Conservation (phyloP, 371 early-diverging fungal species). For the Cokeromyces recurvatus region DNA sequence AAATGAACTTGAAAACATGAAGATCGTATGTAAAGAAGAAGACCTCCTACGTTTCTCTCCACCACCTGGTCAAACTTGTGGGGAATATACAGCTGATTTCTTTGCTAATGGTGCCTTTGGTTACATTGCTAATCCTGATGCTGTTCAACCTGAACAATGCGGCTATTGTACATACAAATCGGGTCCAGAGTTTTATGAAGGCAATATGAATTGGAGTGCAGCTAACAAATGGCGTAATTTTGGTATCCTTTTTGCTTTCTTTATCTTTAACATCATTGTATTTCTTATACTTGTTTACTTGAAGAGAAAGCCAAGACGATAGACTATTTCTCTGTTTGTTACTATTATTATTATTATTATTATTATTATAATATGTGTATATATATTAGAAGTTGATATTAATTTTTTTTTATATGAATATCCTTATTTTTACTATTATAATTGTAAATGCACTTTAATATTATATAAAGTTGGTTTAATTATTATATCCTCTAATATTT, state of each 20-base stretch:
- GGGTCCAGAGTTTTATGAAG: slow-evolving; percentile 49
- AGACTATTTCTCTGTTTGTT: no score
- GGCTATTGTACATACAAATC: slow-evolving; percentile 53
- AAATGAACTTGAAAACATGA: slow-evolving; percentile 51
- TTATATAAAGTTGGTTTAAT: no score
- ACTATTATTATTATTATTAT: no score
- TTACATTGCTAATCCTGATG: slow-evolving; percentile 46
- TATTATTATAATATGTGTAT: no score
- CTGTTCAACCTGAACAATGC: slow-evolving; percentile 41
- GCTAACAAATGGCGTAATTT: slow-evolving; percentile 64
- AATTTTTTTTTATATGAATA: no score
- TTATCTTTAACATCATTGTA: slow-evolving; percentile 44
- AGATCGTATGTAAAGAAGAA: slow-evolving; percentile 35
- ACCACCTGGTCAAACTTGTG: slow-evolving; percentile 56
- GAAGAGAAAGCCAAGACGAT: slow-evolving; percentile 21
- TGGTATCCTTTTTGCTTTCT: slow-evolving; percentile 51
- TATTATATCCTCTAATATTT: no score
- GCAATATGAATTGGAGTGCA: slow-evolving; percentile 19
- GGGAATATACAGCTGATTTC: slow-evolving; percentile 48
- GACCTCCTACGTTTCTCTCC: slow-evolving; percentile 50
- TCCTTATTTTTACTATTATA: no score
- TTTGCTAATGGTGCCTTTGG: slow-evolving; percentile 40
- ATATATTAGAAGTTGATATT: no score
- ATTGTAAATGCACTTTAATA: no score
- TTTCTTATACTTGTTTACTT: slow-evolving; percentile 20